Evolutionary conservation across 805 yeast species (phyloP), one percentile per base, ranked within the genome.

Genomic region (Myxozyma neotropica): DNA sequence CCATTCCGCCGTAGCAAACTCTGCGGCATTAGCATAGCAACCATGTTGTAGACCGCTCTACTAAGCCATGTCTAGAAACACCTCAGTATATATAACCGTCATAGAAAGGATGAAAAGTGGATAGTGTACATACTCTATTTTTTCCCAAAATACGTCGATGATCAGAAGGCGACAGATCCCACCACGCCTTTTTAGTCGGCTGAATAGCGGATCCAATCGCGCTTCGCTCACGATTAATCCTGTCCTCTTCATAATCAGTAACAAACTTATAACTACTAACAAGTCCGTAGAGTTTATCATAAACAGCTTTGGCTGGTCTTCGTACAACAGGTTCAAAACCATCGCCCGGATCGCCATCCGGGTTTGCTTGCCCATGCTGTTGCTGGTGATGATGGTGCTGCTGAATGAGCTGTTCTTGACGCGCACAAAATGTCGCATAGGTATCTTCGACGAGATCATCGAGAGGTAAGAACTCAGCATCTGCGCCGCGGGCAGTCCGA

Each of bases 221-320:
- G 7, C 38, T 23, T 19, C 64, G 57, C 50, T 60, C 64, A 12
- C 49, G 44, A 23, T 52, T 44, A 12, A 61, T 31, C 21, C 65
- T 48, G 17, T 57, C 65, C 36, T 61, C 61, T 52, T 60, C 66
- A 39, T 62, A 60, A 31, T 62, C 66, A n/a, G 63, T 52, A n/a
- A 62, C 42, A 42, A 60, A 62, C 56, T 60, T 60, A 39, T 55
- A 62, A 33, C 58, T 56, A 5, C 61, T 55, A 19, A 62, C 58
- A 17, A 62, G 55, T 8, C 59, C 62, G 26, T 42, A 58, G 19
- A 62, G 33, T 35, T 62, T 62, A 38, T 62, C 66, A 26, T 62
- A 62, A 15, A 62, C 57, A 24, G 61, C 58, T 39, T 62, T 62
- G 6, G 66, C 58, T 7, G 58, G 46, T 24, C 66, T 40, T 17